Evolutionary conservation across 805 yeast genomes (phyloP).

Genomic region (Ogataea populi-albae): DNA sequence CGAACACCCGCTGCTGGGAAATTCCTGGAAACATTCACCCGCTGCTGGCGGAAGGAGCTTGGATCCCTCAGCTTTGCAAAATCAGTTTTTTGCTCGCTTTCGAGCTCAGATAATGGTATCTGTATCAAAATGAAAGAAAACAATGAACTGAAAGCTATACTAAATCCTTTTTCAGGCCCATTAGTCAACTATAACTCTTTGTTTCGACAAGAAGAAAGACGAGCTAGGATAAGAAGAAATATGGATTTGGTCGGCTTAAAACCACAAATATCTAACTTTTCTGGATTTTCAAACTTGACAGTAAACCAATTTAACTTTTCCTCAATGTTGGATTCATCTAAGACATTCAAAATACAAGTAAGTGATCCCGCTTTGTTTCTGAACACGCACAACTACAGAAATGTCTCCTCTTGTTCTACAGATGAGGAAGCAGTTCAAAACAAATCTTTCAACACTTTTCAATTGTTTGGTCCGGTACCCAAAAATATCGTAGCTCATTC

Average conservation of each 20-base stretch:
- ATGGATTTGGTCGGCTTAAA: constrained; percentile 5
- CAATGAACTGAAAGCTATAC: constrained; percentile 27
- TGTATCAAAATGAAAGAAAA: constrained; percentile 39
- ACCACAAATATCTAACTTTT: constrained; percentile 19
- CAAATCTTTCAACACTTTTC: too few species aligned
- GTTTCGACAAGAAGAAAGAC: constrained; percentile 4
- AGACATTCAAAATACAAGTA: constrained; percentile 27
- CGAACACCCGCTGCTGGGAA: constrained; percentile 11
- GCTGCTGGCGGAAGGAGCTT: constrained; percentile 37
- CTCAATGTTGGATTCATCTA: constrained; percentile 8
- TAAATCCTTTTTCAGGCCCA: constrained; percentile 25
- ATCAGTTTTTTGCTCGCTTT: constrained; percentile 44
- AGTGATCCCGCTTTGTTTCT: constrained; percentile 20
- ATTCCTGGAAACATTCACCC: constrained; percentile 43
- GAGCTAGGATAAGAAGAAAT: constrained; percentile 8
- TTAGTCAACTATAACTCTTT: constrained; percentile 16
- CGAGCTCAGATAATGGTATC: constrained; percentile 29
- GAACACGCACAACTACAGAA: constrained; percentile 20
- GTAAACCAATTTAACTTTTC: constrained; percentile 5
- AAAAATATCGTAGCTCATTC: constrained; percentile 12
- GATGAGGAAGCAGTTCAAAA: constrained; percentile 7
- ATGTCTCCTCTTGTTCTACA: constrained; percentile 14
- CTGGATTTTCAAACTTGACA: constrained; percentile 15
- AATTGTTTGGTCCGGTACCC: not conserved
- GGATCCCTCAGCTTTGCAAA: constrained; percentile 35